Evolutionary conservation across 1,139 yeast species (phyloP), one percentile per base, ranked within the genome.

Genomic region (Debaryomycetaceae sp.): DNA sequence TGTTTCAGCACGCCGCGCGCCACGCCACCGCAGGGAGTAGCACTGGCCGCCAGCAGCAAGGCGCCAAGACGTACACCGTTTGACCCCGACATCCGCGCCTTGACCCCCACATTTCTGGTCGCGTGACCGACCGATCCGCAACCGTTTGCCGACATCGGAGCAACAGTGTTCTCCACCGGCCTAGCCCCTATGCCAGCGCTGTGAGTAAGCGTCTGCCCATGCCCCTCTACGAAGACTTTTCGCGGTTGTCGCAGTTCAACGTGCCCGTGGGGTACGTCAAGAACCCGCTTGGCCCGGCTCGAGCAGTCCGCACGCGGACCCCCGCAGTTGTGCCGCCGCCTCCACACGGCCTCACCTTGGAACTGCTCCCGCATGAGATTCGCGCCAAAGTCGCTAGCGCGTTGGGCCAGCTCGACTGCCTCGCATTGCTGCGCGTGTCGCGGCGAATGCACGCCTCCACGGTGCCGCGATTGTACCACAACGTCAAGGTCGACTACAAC

Each of bases 391-490:
- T 71, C 3, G 53, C 65, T 5, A 46, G 51, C 19, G 37, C 53
- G n/a, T 43, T 71, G 17, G 49, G 63, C 11, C 78, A 71, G 41
- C 55, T 59, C 33, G 75, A 66, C 37, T 50, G 65, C 20, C 39
- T 67, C 7, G 58, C 44, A 34, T 42, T 71, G 14, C 37, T 69
- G 25, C 40, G 50, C 5, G 60, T 61, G 1, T 56, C 51, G 37
- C 55, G 41, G 22, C 35, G 51, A 2, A 46, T 67, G 41, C 56
- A 58, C 34, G 37, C 35, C 1, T 45, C 61, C 2, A 54, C 66
- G 0, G 39, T 57, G 7, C 57, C 58, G 0, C 43, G 65, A 11
- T 40, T 71, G 18, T 67, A 65, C 41, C 60, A 57, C 27, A 52
- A 56, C 23, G 53, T 71, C 1, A 48, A 67, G 1, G 51, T 71